phyloP scores from a whole-genome alignment of 2,329 filamentous ascomycete species.

The Talaromyces sp. region DNA sequence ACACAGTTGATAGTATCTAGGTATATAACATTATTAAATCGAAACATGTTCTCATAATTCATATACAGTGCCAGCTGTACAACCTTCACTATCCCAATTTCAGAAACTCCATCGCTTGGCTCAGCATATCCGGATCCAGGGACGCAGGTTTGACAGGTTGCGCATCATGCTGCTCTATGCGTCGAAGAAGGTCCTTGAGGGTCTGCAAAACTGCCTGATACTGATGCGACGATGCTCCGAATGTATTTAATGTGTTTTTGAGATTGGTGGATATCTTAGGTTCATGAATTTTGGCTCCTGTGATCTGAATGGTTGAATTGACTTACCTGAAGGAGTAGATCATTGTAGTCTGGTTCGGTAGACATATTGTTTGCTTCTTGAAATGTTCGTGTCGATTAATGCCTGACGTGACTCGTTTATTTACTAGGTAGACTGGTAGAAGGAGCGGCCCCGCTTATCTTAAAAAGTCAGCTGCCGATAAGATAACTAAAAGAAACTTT shows the following conservation, averaged over 20 bases:
- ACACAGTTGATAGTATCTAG: neutral
- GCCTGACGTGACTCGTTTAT: neutral
- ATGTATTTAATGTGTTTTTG: constrained; percentile 36
- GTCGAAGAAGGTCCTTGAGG: constrained; percentile 29
- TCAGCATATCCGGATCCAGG: constrained; percentile 28
- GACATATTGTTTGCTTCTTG: neutral
- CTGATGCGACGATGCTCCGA: constrained; percentile 34
- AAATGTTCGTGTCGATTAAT: neutral
- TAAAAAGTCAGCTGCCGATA: neutral
- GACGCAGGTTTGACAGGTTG: neutral
- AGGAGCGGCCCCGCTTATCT: neutral
- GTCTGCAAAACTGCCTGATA: constrained; percentile 35
- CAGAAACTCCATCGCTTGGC: constrained; percentile 31
- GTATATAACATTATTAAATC: neutral
- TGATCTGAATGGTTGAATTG: neutral
- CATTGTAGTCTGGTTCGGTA: neutral
- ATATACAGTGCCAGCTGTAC: neutral
- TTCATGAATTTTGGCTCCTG: neutral
- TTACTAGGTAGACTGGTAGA: neutral
- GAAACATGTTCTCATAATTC: neutral
- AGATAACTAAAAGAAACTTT: neutral
- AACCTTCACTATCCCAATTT: constrained; percentile 20
- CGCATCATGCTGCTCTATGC: constrained; percentile 20
- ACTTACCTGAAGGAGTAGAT: constrained; percentile 7
- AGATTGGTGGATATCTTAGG: constrained; percentile 39